These are phyloP conservation scores for Curvularia sp. DNA, from an alignment of 2,329 filamentous ascomycete genomes.

Conservation along the genomic window DNA sequence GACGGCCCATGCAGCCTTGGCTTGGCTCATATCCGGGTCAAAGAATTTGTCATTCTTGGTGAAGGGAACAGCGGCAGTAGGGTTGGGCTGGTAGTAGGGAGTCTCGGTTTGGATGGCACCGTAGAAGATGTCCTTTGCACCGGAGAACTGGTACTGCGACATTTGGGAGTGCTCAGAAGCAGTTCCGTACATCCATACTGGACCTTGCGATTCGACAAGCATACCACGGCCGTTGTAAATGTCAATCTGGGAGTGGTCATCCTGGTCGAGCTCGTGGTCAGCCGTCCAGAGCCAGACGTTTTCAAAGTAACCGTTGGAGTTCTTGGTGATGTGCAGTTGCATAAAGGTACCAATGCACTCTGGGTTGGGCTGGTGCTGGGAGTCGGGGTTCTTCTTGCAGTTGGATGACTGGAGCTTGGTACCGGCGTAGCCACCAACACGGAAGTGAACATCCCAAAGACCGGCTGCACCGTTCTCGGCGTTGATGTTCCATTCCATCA, in stretches of 20 bases:
- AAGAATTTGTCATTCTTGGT: slow-evolving; percentile 52
- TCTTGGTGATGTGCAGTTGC: slow-evolving; percentile 63
- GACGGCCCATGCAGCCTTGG: slow-evolving; percentile 57
- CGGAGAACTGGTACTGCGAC: slow-evolving; percentile 74
- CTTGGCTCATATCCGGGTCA: slow-evolving; percentile 53
- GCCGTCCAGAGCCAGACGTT: slow-evolving; percentile 92
- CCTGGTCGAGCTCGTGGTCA: slow-evolving; percentile 84
- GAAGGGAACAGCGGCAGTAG: slow-evolving; percentile 66
- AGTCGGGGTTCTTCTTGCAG: slow-evolving; percentile 77
- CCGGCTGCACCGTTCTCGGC: slow-evolving; percentile 72
- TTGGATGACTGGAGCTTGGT: slow-evolving; percentile 80
- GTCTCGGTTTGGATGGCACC: slow-evolving; percentile 74
- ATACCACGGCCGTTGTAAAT: slow-evolving; percentile 89
- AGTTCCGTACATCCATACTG: slow-evolving; percentile 77
- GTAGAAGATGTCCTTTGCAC: slow-evolving; percentile 67
- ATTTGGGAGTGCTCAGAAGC: slow-evolving; percentile 70
- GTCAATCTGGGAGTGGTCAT: slow-evolving; percentile 76
- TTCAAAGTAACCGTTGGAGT: slow-evolving; percentile 77
- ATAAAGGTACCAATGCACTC: slow-evolving; percentile 77
- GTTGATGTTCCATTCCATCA: slow-evolving; percentile 90
- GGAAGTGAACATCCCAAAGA: slow-evolving; percentile 96
- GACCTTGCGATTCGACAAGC: slow-evolving; percentile 76
- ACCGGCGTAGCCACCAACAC: slow-evolving; percentile 85
- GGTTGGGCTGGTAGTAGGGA: slow-evolving; percentile 74
- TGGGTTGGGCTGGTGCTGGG: slow-evolving; percentile 66